Percentiles rank a stretch among this genome's conserved stretches.
phyloP scores from a whole-genome alignment of 345 rosid species.

The Balakata baccata region DNA sequence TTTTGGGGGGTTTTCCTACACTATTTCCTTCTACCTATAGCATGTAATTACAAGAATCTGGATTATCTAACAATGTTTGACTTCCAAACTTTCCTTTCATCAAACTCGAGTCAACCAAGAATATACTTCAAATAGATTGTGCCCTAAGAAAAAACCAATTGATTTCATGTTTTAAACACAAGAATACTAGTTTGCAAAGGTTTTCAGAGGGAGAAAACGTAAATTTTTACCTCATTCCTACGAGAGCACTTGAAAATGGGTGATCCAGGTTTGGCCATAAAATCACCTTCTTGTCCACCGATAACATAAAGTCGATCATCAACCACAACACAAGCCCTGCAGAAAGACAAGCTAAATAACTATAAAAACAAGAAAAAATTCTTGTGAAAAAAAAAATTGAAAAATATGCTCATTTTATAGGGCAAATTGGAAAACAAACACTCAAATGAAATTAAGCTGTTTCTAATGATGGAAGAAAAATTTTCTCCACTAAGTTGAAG shows the following conservation, averaged over 20 bases:
- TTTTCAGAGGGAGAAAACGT: too few species aligned
- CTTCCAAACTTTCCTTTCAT: neutral
- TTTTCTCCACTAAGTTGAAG: neutral
- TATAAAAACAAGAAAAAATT: neutral
- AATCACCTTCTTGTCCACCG: slow-evolving; percentile 99
- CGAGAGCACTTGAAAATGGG: slow-evolving; percentile 96
- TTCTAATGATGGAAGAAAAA: neutral
- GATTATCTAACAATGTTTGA: neutral
- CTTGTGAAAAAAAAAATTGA: neutral
- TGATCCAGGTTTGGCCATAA: slow-evolving; percentile 98
- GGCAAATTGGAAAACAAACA: neutral
- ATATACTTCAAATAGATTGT: neutral
- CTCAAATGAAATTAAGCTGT: neutral
- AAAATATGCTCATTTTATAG: neutral
- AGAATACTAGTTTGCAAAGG: too few species aligned
- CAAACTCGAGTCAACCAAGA: slow-evolving; percentile 3
- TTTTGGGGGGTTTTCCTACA: neutral
- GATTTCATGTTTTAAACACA: too few species aligned
- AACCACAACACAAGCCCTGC: slow-evolving; percentile 78
- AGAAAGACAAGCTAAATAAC: slow-evolving; percentile 2
- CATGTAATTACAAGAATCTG: neutral
- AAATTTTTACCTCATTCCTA: slow-evolving; percentile 63
- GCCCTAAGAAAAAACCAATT: neutral
- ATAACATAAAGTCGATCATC: slow-evolving; percentile 66
- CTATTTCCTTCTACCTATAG: neutral